These are phyloP conservation scores for Penicillium pulvis DNA, from an alignment of 495 filamentous ascomycete species.

Conservation along the genomic window DNA sequence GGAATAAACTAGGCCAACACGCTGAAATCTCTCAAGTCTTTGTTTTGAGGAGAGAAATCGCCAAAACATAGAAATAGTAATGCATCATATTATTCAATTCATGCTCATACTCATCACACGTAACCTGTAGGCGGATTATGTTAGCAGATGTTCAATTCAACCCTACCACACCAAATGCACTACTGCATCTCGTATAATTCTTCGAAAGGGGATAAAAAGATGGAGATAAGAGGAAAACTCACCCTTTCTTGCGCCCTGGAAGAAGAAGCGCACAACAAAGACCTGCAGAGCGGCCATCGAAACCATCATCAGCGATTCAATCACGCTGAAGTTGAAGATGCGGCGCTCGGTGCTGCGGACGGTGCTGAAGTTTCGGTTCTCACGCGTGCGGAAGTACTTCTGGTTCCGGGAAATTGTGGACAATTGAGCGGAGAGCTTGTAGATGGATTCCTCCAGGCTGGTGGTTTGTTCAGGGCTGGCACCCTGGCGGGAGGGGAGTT, in stretches of 20 bases:
- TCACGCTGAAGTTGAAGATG: slow-evolving; percentile 96
- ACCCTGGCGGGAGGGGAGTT: slow-evolving; percentile 88
- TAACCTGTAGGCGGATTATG: slow-evolving; percentile 28
- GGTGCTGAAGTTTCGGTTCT: slow-evolving; percentile 98
- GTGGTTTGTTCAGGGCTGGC: slow-evolving; percentile 88
- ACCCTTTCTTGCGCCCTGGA: slow-evolving; percentile 86
- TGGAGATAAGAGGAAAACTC: slow-evolving; percentile 25
- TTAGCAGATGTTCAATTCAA: slow-evolving; percentile 4
- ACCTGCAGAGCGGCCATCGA: slow-evolving; percentile 97
- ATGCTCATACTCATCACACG: slow-evolving; percentile 48
- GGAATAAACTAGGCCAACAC: slow-evolving; percentile 21
- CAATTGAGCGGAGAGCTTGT: slow-evolving; percentile 89
- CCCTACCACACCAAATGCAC: background rate
- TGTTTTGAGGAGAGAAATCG: slow-evolving; percentile 18
- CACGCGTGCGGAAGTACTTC: slow-evolving; percentile 98
- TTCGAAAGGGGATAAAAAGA: background rate
- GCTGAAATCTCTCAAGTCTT: slow-evolving; percentile 7
- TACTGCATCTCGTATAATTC: background rate
- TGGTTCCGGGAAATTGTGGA: slow-evolving; percentile 98
- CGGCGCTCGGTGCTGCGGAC: slow-evolving; percentile 92
- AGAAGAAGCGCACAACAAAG: slow-evolving; percentile 97
- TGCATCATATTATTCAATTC: slow-evolving; percentile 38
- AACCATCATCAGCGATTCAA: slow-evolving; percentile 89
- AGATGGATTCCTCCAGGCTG: slow-evolving; percentile 90
- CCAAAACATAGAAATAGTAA: slow-evolving; percentile 23